Percentiles rank a stretch among this genome's conserved stretches.
Conservation (phyloP, 2,329 filamentous ascomycete genomes). For the Pseudogymnoascus sp. region DNA sequence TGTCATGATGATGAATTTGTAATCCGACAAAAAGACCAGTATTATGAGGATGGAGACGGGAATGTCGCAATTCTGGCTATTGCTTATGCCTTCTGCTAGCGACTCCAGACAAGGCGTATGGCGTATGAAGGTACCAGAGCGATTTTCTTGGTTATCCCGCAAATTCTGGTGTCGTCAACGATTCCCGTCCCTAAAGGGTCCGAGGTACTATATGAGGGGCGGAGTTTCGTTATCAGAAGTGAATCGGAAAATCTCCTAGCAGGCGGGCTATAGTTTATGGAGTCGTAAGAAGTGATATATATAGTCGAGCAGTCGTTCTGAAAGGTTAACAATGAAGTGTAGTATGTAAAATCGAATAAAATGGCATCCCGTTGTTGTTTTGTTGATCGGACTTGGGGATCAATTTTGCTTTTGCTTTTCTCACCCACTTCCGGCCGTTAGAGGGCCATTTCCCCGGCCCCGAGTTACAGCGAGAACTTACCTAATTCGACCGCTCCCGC, state of each 20-base stretch:
- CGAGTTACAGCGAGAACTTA: constrained; percentile 6
- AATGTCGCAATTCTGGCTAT: constrained; percentile 6
- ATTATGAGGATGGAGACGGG: constrained; percentile 3
- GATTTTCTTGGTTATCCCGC: neutral
- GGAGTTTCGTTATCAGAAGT: constrained; percentile 8
- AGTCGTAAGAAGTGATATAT: neutral
- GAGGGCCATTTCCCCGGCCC: neutral
- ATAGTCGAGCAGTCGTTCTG: neutral
- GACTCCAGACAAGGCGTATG: neutral
- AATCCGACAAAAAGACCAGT: constrained; percentile 7
- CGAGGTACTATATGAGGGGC: constrained; percentile 5
- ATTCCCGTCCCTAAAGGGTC: constrained; percentile 6
- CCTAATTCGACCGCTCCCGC: neutral
- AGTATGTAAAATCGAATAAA: neutral
- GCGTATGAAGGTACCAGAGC: constrained; percentile 5
- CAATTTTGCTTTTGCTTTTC: constrained; percentile 10
- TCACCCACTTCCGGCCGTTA: neutral
- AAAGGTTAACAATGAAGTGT: neutral
- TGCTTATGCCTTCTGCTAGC: constrained; percentile 7
- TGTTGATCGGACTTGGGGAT: neutral
- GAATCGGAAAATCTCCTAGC: neutral
- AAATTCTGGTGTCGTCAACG: constrained; percentile 8
- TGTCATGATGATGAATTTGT: constrained; percentile 44
- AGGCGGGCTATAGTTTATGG: neutral
- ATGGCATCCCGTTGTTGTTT: neutral